Conservation (phyloP, 345 rosid species). For the Heritiera littoralis region DNA sequence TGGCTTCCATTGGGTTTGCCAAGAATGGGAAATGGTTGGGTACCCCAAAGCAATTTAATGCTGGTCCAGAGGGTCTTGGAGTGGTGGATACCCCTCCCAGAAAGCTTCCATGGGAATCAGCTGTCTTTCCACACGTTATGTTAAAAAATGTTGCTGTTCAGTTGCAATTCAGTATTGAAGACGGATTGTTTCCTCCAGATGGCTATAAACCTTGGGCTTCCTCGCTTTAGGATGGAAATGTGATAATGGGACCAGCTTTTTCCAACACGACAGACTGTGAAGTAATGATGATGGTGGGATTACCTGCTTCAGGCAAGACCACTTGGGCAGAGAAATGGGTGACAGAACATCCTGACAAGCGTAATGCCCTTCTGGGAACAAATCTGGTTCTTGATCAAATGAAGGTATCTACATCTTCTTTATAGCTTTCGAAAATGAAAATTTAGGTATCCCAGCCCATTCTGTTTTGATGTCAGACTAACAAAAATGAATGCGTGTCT, state of each 20-base stretch:
- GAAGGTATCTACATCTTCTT: conserved; percentile 29
- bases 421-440: not conserved
- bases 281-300: conserved; percentile 44
- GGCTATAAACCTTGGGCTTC: conserved; percentile 41
- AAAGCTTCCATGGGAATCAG: conserved; percentile 27
- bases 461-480: not conserved
- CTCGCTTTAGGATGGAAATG: conserved; percentile 32
- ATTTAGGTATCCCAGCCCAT: not conserved
- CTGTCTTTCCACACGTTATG: conserved; percentile 37
- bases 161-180: conserved; percentile 35
- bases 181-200: conserved; percentile 30
- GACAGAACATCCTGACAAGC: conserved; percentile 39
- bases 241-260: conserved; percentile 31
- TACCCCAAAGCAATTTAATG: conserved; percentile 35
- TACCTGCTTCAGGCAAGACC: conserved; percentile 44
- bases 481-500: not conserved
- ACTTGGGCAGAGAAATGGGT: conserved; percentile 45
- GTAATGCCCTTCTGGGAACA: conserved; percentile 38
- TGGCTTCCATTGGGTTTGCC: conserved; percentile 37
- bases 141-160: conserved; percentile 41
- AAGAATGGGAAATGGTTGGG: conserved; percentile 45
- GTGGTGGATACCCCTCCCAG: conserved; percentile 23
- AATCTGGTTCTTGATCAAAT: conserved; percentile 43
- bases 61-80: conserved; percentile 31
- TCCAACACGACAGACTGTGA: conserved; percentile 24